phyloP scores from a whole-genome alignment of 345 rosid species.

The Populus tremula region DNA sequence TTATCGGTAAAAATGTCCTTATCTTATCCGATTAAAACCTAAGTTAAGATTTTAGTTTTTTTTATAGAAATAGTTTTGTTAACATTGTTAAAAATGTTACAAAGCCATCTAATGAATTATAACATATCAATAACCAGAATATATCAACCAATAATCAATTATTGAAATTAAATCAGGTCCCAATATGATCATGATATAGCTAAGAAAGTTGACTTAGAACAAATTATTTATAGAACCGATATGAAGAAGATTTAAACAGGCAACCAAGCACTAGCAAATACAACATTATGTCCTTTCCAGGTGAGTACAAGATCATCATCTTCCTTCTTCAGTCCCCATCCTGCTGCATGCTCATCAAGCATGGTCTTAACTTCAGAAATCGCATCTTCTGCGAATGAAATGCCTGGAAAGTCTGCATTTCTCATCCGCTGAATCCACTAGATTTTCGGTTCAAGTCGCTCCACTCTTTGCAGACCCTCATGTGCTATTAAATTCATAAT shows the following conservation, averaged over 20 bases:
- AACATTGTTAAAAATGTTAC: too few relatives aligned
- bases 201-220: background rate
- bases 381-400: slow-evolving; percentile 53
- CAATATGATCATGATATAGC: background rate
- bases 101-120: too few relatives aligned
- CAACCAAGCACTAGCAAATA: slow-evolving; percentile 82
- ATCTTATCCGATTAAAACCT: too few relatives aligned
- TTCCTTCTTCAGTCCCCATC: slow-evolving; percentile 90
- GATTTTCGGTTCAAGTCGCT: slow-evolving; percentile 64
- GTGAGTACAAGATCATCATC: slow-evolving; percentile 79
- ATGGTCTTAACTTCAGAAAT: slow-evolving; percentile 60
- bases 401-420: slow-evolving; percentile 49
- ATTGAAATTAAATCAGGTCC: background rate
- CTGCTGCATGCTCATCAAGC: slow-evolving; percentile 88
- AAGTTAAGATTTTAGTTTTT: too few relatives aligned
- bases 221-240: background rate
- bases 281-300: slow-evolving; percentile 95
- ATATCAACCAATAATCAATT: background rate
- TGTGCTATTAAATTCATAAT: slow-evolving; percentile 78
- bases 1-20: too few relatives aligned
- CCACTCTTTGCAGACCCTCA: slow-evolving; percentile 73
- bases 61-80: too few relatives aligned
- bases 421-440: slow-evolving; percentile 79
- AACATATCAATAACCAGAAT: background rate
- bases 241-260: slow-evolving; percentile 35